These are phyloP conservation scores for Candida nonsorbophila DNA, from an alignment of 805 yeast genomes.

Conservation along the genomic window DNA sequence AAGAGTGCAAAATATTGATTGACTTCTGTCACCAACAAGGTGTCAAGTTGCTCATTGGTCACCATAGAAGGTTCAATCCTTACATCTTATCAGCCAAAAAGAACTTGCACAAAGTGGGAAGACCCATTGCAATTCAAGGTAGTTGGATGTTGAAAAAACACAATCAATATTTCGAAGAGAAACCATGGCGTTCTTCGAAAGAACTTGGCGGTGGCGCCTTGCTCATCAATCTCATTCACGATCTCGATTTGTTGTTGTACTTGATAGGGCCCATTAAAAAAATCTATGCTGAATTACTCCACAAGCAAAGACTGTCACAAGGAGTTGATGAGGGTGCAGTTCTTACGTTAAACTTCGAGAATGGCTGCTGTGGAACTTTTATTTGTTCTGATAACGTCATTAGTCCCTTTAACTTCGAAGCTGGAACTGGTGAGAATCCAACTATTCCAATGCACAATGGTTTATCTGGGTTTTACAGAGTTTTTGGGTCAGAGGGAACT, in stretches of 20 bases:
- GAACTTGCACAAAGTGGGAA: conserved; percentile 22
- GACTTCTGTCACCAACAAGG: conserved; percentile 14
- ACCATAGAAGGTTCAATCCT: conserved; percentile 37
- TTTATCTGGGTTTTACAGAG: conserved; percentile 27
- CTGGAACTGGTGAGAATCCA: conserved; percentile 38
- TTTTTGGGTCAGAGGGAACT: conserved; percentile 35
- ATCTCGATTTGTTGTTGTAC: conserved; percentile 31
- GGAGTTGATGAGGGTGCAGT: conserved; percentile 37
- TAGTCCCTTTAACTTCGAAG: conserved; percentile 33
- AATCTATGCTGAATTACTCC: conserved; percentile 31
- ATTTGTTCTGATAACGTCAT: conserved; percentile 33
- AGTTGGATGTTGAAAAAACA: conserved; percentile 33
- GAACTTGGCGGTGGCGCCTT: conserved; percentile 31
- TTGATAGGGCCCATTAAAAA: conserved; percentile 33
- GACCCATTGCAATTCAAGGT: conserved; percentile 32
- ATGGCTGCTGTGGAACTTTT: conserved; percentile 31
- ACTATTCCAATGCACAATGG: conserved; percentile 23
- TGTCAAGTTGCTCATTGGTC: conserved; percentile 31
- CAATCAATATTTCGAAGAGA: conserved; percentile 23
- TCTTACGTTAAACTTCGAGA: conserved; percentile 23
- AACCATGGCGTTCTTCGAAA: conserved; percentile 27
- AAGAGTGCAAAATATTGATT: conserved; percentile 25
- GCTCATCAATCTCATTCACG: conserved; percentile 35
- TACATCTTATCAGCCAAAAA: conserved; percentile 29
- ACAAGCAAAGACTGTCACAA: conserved; percentile 22